Percentiles rank a stretch among this genome's conserved stretches.
These are phyloP conservation scores for Blastomyces gilchristii DNA, from an alignment of 2,329 filamentous ascomycete species.

Conservation along the genomic window DNA sequence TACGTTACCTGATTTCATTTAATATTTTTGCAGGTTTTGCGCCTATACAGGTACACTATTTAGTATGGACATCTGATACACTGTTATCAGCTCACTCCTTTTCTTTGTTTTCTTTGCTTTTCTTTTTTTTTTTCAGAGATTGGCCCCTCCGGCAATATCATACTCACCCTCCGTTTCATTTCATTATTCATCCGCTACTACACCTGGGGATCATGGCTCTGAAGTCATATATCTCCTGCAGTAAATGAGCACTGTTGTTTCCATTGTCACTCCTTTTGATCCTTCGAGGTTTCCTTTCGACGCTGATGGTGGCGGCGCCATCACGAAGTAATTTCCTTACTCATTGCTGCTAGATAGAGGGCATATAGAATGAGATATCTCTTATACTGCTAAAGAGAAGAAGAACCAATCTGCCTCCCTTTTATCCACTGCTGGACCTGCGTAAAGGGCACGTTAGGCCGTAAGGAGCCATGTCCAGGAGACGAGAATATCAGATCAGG, in stretches of 20 bases:
- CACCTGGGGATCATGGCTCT: background rate
- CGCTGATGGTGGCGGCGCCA: background rate
- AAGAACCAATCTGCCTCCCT: background rate
- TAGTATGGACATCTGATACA: background rate
- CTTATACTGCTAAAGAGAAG: background rate
- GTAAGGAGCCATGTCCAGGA: background rate
- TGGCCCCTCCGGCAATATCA: background rate
- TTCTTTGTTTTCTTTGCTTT: background rate
- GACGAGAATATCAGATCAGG: background rate
- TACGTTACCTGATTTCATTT: too few species aligned
- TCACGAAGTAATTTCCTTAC: background rate
- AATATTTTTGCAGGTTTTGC: background rate
- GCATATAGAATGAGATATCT: background rate
- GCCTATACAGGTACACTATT: background rate
- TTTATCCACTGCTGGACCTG: background rate
- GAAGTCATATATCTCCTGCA: background rate
- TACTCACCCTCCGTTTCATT: background rate
- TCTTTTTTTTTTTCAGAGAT: background rate
- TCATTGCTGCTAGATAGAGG: background rate
- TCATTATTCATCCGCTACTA: background rate
- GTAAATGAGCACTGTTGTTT: background rate
- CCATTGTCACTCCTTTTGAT: background rate
- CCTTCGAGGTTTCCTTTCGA: background rate
- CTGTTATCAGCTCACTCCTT: background rate
- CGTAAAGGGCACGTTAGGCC: background rate